These are phyloP conservation scores for Pulicaria dysenterica DNA, from an alignment of 129 eudicot genomes.

Conservation along the genomic window DNA sequence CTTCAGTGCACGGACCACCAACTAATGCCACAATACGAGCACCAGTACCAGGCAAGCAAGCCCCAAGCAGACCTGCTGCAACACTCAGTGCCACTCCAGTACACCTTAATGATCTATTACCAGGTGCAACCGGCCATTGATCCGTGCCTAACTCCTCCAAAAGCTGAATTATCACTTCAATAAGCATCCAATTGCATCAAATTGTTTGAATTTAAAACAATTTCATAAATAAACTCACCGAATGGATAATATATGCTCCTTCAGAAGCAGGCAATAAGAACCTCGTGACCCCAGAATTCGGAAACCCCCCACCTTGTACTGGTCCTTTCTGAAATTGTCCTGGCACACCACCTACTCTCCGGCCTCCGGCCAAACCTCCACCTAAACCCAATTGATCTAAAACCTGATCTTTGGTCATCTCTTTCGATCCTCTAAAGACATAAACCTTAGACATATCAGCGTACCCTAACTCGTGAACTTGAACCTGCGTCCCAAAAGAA, in stretches of 20 bases:
- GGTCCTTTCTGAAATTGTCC: slow-evolving; percentile 51
- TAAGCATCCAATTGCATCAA: slow-evolving; percentile 17
- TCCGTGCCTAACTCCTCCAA: slow-evolving; percentile 90
- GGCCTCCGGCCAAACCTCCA: slow-evolving; percentile 35
- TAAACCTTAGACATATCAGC: slow-evolving; percentile 85
- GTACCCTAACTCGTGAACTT: slow-evolving; percentile 49
- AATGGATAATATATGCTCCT: slow-evolving; percentile 72
- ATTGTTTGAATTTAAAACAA: background rate
- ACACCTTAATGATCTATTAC: slow-evolving; percentile 77
- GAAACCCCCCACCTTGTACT: slow-evolving; percentile 41
- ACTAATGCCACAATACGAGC: slow-evolving; percentile 83
- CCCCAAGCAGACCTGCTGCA: slow-evolving; percentile 88
- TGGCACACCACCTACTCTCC: slow-evolving; percentile 46
- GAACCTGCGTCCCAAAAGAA: slow-evolving; percentile 43
- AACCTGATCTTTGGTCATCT: slow-evolving; percentile 79
- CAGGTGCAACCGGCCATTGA: slow-evolving; percentile 89
- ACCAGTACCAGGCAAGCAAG: slow-evolving; percentile 80
- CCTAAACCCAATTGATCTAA: slow-evolving; percentile 91
- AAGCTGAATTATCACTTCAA: slow-evolving; percentile 50
- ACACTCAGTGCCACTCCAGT: slow-evolving; percentile 97
- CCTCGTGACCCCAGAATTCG: slow-evolving; percentile 52
- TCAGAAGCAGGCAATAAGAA: slow-evolving; percentile 92
- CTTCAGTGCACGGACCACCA: slow-evolving; percentile 99
- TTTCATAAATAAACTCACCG: slow-evolving; percentile 46
- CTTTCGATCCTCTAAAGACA: slow-evolving; percentile 84